These are phyloP conservation scores for Bipolaris zeicola DNA, from an alignment of 2,329 filamentous ascomycete genomes.

Conservation along the genomic window DNA sequence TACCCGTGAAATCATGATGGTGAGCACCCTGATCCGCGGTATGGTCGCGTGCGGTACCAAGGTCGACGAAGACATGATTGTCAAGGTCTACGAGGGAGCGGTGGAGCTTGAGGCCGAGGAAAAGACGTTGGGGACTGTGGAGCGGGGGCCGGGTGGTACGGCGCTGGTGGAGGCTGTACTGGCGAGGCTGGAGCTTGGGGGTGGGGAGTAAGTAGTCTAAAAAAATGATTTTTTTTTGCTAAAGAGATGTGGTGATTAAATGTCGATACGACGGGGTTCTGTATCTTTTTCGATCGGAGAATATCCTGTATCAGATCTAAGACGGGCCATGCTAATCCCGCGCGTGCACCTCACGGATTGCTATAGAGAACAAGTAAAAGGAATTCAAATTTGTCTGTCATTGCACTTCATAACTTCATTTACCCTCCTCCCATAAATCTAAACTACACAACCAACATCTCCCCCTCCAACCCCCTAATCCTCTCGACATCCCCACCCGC, in stretches of 20 bases:
- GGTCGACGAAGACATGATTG: conserved; percentile 90
- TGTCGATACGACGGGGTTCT: no score
- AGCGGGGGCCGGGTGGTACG: conserved; percentile 38
- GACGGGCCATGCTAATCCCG: no score
- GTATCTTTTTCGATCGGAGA: no score
- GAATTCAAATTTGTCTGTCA: no score
- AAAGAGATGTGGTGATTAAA: background rate
- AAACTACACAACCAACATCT: conserved; percentile 45
- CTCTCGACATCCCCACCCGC: conserved; percentile 68
- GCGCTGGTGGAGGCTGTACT: conserved; percentile 41
- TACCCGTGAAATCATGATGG: conserved; percentile 83
- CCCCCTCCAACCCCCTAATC: conserved; percentile 51
- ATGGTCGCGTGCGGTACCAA: conserved; percentile 80
- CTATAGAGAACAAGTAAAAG: no score
- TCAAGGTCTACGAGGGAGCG: conserved; percentile 79
- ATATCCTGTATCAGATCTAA: no score
- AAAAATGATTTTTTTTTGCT: background rate
- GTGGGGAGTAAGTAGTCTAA: conserved; percentile 5
- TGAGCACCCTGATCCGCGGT: conserved; percentile 80
- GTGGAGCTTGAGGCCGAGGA: conserved; percentile 73
- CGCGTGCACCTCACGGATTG: no score
- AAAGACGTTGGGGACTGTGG: conserved; percentile 59
- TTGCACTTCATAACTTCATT: background rate
- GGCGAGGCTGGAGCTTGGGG: conserved; percentile 35
- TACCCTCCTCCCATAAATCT: background rate